Base-by-base conservation (phyloP, 108 stramenopile species). In the Pseudonitzschia pungens region DNA sequence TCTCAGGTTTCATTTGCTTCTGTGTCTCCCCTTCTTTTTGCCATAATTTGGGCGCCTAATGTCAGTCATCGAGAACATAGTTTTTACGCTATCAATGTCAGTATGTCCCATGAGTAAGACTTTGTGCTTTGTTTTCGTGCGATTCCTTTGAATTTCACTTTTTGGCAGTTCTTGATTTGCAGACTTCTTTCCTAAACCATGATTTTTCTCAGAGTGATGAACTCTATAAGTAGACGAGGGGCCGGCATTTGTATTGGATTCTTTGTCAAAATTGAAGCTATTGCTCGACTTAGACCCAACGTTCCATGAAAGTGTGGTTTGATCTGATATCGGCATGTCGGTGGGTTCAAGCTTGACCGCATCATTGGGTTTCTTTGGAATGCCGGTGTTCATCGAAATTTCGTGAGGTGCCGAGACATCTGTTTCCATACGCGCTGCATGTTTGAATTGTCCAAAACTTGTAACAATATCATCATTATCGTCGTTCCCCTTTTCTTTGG, bases 31-130 rank as follows among this genome's bases (percentile, higher is more conserved):
- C 43, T 75, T 68, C 36, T 60, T 69, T 22, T 56, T 77, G 28
- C 54, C 44, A 70, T 77, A 77, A 36, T 10, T 36, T 22, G 77
- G 77, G 22, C 70, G 64, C 18, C 26, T 21, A 4, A 77, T 52
- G 24, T 77, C 70, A 48, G 55, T n/a, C 20, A 40, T 24, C 0
- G 70, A 57, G 31, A 67, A 77, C 28, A 28, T n/a, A 14, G 77
- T 77, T 16, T 28, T 26, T 6, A 52, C 69, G 21, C n/a, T 56
- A 28, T 57, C 53, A 33, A 70, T 36, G 28, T 67, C 44, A 16
- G 18, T 14, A 44, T 40, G 27, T 7, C 66, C 66, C 45, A 50
- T 26, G 31, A 67, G 66, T 24, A 48, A 40, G 4, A 67, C 43
- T 36, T 67, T 67, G 16, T 24, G 22, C 65, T 67, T 67, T 22